Base-by-base conservation (phyloP, 192 early-diverging fungal species). In the Dispira simplex region DNA sequence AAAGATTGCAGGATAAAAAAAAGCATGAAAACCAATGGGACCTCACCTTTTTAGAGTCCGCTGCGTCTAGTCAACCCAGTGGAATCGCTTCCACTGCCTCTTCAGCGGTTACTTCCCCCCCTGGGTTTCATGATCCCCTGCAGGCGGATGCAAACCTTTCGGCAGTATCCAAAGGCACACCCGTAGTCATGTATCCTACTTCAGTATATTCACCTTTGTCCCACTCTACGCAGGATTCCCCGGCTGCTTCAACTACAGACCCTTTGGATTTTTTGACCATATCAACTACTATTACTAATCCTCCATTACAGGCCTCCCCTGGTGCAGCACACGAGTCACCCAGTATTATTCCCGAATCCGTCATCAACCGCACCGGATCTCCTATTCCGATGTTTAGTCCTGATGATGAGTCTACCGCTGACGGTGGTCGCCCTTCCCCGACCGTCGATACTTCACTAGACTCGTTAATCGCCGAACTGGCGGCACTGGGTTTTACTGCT, bases 401-500 rank as follows among this genome's bases (percentile, higher is more conserved):
- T 0, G 59, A 62, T 43, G 59, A 46, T 5, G 39, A 39, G 6
- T 6, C 32, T 39, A 39, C 32, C 32, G 6, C 32, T 1, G 8
- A 11, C 12, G n/a, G 13, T 13, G 59, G n/a, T 21, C 12, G 5
- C 0, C 26, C 16, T 16, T 20, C 44, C 11, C 10, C 39, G 2
- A 11, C 5, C 0, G 59, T 45, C 14, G 59, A 62, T 45, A 62
- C 59, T 11, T n/a, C 59, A n/a, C n/a, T 62, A 20, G 59, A 62
- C 43, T 39, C 20, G 5, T 1, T 45, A 8, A 79, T 93, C 64
- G 83, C 87, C 5, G 79, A 86, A 71, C 77, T 96, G 46, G 79
- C 83, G 14, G 82, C 80, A 27, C 89, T 91, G 82, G 91, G 91
- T 0, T 96, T 92, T 67, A 77, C 85, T 21, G 70, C 70, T 0